Evolutionary conservation across 495 filamentous ascomycete genomes (phyloP).

Genomic region (Podospora anserina): DNA sequence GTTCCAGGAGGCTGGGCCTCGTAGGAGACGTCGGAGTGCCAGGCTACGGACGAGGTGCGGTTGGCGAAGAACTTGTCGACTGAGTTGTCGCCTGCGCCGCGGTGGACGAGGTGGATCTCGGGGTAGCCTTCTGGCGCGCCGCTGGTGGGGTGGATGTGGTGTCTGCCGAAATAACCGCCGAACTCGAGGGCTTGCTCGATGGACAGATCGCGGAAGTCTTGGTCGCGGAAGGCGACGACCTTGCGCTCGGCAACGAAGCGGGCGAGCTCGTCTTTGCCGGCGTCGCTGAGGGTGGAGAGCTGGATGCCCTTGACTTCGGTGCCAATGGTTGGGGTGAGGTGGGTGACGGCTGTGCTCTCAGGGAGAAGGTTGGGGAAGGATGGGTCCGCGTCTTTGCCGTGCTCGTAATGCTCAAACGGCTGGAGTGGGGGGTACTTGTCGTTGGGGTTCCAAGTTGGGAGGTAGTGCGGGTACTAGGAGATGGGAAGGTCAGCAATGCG

Average conservation of each 20-base stretch:
- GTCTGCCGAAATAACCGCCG: conserved; percentile 71
- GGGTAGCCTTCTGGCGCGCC: conserved; percentile 68
- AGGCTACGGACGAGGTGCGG: conserved; percentile 65
- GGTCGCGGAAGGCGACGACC: conserved; percentile 75
- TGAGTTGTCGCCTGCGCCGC: conserved; percentile 60
- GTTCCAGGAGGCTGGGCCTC: conserved; percentile 83
- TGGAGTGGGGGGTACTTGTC: conserved; percentile 63
- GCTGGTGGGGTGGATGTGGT: conserved; percentile 78
- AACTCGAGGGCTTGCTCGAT: conserved; percentile 69
- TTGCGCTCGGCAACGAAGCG: conserved; percentile 74
- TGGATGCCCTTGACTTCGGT: conserved; percentile 75
- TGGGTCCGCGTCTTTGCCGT: conserved; percentile 67
- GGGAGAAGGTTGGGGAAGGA: conserved; percentile 64
- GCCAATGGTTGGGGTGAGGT: conserved; percentile 72
- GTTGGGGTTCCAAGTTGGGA: conserved; percentile 66
- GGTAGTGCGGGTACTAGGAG: conserved; percentile 64
- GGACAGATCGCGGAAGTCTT: conserved; percentile 73
- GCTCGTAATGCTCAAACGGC: conserved; percentile 69
- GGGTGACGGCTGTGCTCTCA: conserved; percentile 43
- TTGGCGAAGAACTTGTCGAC: conserved; percentile 58
- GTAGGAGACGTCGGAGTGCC: conserved; percentile 82
- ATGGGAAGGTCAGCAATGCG: conserved; percentile 8
- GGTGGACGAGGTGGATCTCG: conserved; percentile 76
- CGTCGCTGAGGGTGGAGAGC: conserved; percentile 60
- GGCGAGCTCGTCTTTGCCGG: conserved; percentile 78